Percentiles rank a stretch among this genome's conserved stretches.
Conservation (phyloP, 768 basidiomycete species). For the Leccinum arenicola region DNA sequence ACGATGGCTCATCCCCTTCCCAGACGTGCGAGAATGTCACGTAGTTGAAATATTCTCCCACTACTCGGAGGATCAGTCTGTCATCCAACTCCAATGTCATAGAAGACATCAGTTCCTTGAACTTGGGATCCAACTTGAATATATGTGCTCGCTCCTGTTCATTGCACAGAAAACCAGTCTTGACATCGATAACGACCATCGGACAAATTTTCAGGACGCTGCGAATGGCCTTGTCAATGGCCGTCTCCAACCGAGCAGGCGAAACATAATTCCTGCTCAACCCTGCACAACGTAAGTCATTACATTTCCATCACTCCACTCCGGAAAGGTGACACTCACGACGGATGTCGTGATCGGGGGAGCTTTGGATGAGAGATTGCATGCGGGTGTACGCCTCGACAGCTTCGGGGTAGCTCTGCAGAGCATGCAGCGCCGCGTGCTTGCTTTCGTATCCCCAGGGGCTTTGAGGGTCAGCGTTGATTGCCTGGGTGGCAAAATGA, state of each 20-base stretch:
- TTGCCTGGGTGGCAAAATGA: background rate
- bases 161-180: background rate
- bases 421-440: background rate
- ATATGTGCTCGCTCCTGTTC: background rate
- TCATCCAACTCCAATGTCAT: background rate
- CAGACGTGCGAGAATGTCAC: background rate
- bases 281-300: background rate
- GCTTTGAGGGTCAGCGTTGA: background rate
- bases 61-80: background rate
- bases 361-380: background rate
- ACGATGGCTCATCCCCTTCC: background rate
- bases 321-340: background rate
- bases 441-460: background rate
- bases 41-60: background rate
- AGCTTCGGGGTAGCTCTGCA: background rate
- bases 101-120: background rate
- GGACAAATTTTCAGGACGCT: background rate
- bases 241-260: background rate
- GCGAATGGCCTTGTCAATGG: background rate
- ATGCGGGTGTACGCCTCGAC: background rate
- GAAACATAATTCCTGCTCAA: background rate
- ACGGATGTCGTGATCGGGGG: background rate
- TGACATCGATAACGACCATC: background rate
- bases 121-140: background rate
- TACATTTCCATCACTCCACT: background rate